phyloP scores from a whole-genome alignment of 1,284 basidiomycete species.

The Pisolithus thermaeus region DNA sequence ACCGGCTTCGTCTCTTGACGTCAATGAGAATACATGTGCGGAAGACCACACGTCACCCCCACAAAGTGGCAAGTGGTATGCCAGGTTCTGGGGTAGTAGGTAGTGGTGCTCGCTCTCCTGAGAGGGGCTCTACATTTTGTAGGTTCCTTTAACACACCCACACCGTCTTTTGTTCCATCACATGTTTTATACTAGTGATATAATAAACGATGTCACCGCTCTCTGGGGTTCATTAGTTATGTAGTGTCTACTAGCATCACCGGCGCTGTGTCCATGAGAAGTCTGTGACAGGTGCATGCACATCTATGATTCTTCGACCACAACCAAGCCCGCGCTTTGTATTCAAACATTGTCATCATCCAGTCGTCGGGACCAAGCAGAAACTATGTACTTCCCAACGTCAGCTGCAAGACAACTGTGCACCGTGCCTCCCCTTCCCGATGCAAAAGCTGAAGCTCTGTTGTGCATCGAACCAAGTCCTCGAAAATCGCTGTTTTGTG shows the following conservation, averaged over 20 bases:
- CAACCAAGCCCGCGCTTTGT: no score
- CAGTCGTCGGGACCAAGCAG: background rate
- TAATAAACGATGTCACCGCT: no score
- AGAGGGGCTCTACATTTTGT: background rate
- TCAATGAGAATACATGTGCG: conserved; percentile 12
- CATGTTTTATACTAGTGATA: no score
- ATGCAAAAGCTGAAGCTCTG: conserved; percentile 52
- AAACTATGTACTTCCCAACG: conserved; percentile 76
- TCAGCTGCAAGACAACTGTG: conserved; percentile 68
- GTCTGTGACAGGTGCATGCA: no score
- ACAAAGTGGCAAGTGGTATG: conserved; percentile 20
- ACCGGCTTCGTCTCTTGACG: conserved; percentile 11
- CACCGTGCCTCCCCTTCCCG: conserved; percentile 59
- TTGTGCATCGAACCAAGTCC: conserved; percentile 60
- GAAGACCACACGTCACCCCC: conserved; percentile 11
- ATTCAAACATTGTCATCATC: no score
- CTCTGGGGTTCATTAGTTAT: no score
- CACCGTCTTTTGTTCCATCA: conserved; percentile 4
- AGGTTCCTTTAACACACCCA: conserved; percentile 1
- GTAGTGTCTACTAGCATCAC: no score
- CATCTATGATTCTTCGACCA: no score
- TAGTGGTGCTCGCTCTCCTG: conserved; percentile 7
- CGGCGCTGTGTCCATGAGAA: no score
- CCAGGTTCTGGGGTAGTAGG: conserved; percentile 19
- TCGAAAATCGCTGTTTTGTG: conserved; percentile 74